Base-by-base conservation (phyloP, 2,329 filamentous ascomycete genomes). In the Nannizzia gypsea region DNA sequence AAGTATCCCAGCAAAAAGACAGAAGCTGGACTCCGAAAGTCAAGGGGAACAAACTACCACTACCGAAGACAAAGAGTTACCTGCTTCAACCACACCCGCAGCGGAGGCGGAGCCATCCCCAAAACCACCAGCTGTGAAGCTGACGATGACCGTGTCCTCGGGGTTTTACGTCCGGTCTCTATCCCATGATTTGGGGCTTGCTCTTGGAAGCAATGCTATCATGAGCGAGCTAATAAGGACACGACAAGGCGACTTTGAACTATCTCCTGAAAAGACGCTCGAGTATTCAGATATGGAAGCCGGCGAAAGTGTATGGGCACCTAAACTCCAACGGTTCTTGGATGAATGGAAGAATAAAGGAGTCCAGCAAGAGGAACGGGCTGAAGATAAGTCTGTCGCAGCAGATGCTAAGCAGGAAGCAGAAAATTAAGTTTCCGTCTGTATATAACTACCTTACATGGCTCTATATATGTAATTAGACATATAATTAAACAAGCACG, bases 81-180 rank as follows among this genome's bases (percentile, higher is more conserved):
- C 78, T 70, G 76, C 84, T 68, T 28, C 52, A 31, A 26, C 55
- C 46, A 20, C 56, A 58, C 13, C 48, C 9, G 48, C 48, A 54
- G 48, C 9, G 31, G 48, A 34, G 31, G 6, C 5, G 17, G 24
- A 54, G 9, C 48, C 57, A n/a, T 20, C 28, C 22, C 61, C 61
- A 8, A 54, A 34, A 31, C 68, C 90, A 1, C 84, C 92, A 1
- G 93, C 92, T 0, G 88, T 83, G 56, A 87, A 83, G 69, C 83
- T 99, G 62, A 85, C 88, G 60, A 90, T 99, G 83, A 95, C 89
- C 0, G 92, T 96, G 57, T 90, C 90, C 1, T 95, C 90, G 0
- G 93, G 93, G 42, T 99, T 96, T 78, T 99, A 99, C 72, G 91
- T 99, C 13, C 87, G 93, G 63, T 95, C 88, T 61, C 84, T 99